Evolutionary conservation across 768 basidiomycete species (phyloP).

Genomic region (Paxillus rubicundulus): DNA sequence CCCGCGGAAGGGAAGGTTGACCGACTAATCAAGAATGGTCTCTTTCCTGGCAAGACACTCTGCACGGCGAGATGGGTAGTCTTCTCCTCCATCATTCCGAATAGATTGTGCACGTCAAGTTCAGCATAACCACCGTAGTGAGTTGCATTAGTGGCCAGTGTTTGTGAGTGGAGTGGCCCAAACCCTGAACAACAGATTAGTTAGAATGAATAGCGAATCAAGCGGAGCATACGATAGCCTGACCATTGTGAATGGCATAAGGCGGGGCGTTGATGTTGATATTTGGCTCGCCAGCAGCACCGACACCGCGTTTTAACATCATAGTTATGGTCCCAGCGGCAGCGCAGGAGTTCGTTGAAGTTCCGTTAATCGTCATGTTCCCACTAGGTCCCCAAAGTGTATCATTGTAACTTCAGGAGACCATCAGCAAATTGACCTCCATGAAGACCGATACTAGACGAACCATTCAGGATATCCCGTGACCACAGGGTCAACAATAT

Average conservation of each 20-base stretch:
- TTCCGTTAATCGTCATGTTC: conserved; percentile 71
- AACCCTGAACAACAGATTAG: conserved; percentile 33
- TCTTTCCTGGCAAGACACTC: conserved; percentile 51
- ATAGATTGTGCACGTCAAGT: conserved; percentile 68
- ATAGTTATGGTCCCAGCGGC: conserved; percentile 8
- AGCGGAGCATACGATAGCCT: conserved; percentile 7
- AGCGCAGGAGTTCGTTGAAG: conserved; percentile 46
- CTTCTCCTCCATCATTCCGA: conserved; percentile 69
- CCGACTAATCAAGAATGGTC: conserved; percentile 70
- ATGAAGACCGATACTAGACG: neutral
- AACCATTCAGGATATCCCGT: conserved; percentile 71
- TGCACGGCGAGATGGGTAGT: conserved; percentile 60
- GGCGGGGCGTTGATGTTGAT: conserved; percentile 57
- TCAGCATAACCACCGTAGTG: conserved; percentile 61
- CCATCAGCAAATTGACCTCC: neutral
- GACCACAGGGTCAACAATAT: conserved; percentile 45
- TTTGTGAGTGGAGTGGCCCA: conserved; percentile 50
- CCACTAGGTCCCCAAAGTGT: conserved; percentile 65
- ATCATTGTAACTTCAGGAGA: conserved; percentile 51
- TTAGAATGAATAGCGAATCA: neutral
- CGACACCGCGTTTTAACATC: conserved; percentile 45
- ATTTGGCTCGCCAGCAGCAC: conserved; percentile 45
- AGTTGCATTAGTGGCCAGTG: conserved; percentile 70
- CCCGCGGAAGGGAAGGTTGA: conserved; percentile 69
- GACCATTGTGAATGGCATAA: conserved; percentile 73